Percentiles rank a stretch among this genome's conserved stretches.
These are phyloP conservation scores for Xylaria multiplex DNA, from an alignment of 2,329 filamentous ascomycete genomes.

Conservation along the genomic window DNA sequence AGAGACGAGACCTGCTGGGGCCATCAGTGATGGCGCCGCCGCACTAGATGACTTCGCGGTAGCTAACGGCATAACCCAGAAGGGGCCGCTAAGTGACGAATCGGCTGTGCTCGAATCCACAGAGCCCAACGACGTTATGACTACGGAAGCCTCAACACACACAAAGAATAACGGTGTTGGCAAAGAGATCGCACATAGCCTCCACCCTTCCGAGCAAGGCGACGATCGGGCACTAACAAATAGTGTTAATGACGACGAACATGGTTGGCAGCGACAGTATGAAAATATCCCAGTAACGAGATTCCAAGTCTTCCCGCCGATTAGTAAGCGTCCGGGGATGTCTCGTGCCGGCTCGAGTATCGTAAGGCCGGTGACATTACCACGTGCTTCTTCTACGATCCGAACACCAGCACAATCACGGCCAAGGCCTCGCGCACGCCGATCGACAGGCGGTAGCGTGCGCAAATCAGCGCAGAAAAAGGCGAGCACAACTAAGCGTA, in stretches of 20 bases:
- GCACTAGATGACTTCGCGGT: slow-evolving; percentile 49
- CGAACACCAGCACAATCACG: slow-evolving; percentile 49
- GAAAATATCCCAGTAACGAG: slow-evolving; percentile 72
- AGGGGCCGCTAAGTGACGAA: slow-evolving; percentile 45
- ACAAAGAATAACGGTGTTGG: slow-evolving; percentile 45
- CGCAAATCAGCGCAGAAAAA: slow-evolving; percentile 54
- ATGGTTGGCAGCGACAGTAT: slow-evolving; percentile 61
- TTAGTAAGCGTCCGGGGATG: slow-evolving; percentile 62
- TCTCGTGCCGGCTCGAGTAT: slow-evolving; percentile 56
- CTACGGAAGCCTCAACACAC: slow-evolving; percentile 32
- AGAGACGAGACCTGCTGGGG: slow-evolving; percentile 52
- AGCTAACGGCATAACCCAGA: slow-evolving; percentile 43
- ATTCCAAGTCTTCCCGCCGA: slow-evolving; percentile 81
- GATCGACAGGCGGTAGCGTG: slow-evolving; percentile 47
- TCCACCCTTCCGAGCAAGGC: slow-evolving; percentile 38
- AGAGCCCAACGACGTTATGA: slow-evolving; percentile 51
- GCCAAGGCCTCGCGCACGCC: slow-evolving; percentile 53
- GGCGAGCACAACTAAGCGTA: slow-evolving; percentile 59
- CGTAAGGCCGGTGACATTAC: slow-evolving; percentile 45
- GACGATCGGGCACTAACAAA: slow-evolving; percentile 31
- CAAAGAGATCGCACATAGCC: slow-evolving; percentile 39
- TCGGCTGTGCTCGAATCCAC: slow-evolving; percentile 53
- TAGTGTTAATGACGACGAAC: slow-evolving; percentile 44
- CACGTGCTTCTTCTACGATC: slow-evolving; percentile 47
- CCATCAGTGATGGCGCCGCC: slow-evolving; percentile 47